Evolutionary conservation across 1,284 basidiomycete genomes (phyloP).

Genomic region (Malassezia pachydermatis): DNA sequence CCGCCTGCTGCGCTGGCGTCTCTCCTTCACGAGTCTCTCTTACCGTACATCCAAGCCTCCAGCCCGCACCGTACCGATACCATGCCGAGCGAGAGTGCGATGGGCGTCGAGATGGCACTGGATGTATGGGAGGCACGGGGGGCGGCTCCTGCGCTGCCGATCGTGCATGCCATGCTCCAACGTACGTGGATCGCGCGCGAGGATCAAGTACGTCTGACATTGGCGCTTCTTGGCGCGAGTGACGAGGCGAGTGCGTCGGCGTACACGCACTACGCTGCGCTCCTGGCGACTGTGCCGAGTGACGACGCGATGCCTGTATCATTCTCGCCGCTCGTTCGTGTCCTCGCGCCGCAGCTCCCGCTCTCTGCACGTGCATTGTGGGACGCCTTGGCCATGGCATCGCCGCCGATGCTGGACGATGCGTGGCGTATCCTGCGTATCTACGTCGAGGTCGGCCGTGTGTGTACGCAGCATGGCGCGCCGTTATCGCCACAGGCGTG

Average conservation of each 20-base stretch:
- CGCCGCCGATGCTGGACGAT: not conserved
- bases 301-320: not conserved
- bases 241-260: not conserved
- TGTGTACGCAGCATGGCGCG: not conserved
- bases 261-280: not conserved
- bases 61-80: not conserved
- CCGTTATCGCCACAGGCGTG: conserved; percentile 1
- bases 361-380: no score
- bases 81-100: not conserved
- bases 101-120: conserved; percentile 1
- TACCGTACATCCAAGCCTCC: conserved; percentile 4
- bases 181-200: not conserved
- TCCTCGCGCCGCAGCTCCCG: no score
- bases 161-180: not conserved
- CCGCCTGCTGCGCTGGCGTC: not conserved
- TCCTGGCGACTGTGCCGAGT: no score
- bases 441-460: not conserved
- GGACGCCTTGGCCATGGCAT: no score
- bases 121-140: not conserved
- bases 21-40: conserved; percentile 3
- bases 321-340: not conserved
- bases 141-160: not conserved
- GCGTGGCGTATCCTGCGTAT: not conserved
- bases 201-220: not conserved
- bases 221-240: conserved; percentile 4